Percentiles rank a stretch among this genome's conserved stretches.
Conservation (phyloP, 805 yeast genomes). For the Candida insectorum region DNA sequence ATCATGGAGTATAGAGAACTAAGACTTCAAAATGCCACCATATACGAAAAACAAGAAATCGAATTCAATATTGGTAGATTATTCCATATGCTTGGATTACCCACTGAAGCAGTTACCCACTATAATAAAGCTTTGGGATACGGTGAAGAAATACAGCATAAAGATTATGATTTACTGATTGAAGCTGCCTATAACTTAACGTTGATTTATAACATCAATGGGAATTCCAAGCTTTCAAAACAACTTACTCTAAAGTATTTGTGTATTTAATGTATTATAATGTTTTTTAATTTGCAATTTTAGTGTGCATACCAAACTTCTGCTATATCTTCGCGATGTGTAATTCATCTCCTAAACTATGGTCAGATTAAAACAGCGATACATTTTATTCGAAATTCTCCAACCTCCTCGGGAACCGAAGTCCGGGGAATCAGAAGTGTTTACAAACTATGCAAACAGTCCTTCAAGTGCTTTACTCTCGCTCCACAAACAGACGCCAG, state of each 20-base stretch:
- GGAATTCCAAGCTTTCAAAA: conserved; percentile 65
- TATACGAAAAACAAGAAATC: conserved; percentile 67
- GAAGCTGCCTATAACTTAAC: conserved; percentile 87
- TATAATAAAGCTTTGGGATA: conserved; percentile 63
- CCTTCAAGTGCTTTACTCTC: conserved; percentile 39
- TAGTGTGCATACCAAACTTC: conserved; percentile 1
- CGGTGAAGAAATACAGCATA: conserved; percentile 37
- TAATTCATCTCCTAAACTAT: conserved; percentile 30
- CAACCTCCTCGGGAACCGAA: conserved; percentile 47
- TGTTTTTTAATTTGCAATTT: neutral
- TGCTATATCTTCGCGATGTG: conserved; percentile 1
- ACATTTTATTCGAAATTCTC: conserved; percentile 74
- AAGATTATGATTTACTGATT: conserved; percentile 55
- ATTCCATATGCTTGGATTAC: conserved; percentile 79
- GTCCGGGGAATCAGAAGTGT: neutral
- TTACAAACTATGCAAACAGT: conserved; percentile 17
- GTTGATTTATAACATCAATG: conserved; percentile 70
- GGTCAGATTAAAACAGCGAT: conserved; percentile 88
- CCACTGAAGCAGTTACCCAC: conserved; percentile 66
- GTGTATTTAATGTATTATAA: conserved; percentile 30
- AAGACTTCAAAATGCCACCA: conserved; percentile 37
- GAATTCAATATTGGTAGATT: conserved; percentile 80
- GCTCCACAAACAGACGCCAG: conserved; percentile 51
- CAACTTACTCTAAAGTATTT: conserved; percentile 64
- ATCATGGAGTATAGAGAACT: conserved; percentile 65